Conservation (phyloP, 148 eudicot species). For the Chenopodium quinoa region DNA sequence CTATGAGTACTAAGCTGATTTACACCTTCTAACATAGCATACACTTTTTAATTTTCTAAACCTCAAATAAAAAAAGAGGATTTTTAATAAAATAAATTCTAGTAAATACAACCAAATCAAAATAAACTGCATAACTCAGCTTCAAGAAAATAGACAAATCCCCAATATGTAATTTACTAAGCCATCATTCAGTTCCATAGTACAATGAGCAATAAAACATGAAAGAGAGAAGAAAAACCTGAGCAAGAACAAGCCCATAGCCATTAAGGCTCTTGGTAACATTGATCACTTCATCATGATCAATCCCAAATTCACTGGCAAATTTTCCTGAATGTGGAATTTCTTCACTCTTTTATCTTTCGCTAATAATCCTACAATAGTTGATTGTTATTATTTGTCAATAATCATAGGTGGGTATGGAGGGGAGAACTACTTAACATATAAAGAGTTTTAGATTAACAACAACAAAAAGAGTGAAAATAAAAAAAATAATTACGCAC, state of each 20-base stretch:
- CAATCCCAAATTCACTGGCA: slow-evolving; percentile 48
- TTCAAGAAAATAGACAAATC: not conserved
- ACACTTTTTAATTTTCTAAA: not conserved
- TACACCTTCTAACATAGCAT: not conserved
- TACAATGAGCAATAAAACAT: not conserved
- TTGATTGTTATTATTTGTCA: too few species aligned
- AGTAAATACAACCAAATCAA: not conserved
- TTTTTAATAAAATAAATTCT: not conserved
- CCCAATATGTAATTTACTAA: not conserved
- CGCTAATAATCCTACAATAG: too few species aligned
- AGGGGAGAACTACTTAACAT: too few species aligned
- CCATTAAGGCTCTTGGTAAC: slow-evolving; percentile 72
- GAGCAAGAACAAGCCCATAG: slow-evolving; percentile 55
- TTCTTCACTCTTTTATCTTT: slow-evolving; percentile 52
- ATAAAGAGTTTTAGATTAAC: too few species aligned
- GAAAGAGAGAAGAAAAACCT: slow-evolving; percentile 37
- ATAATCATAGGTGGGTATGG: too few species aligned
- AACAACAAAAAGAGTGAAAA: too few species aligned
- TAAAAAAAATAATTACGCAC: too few species aligned
- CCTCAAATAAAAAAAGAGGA: too few species aligned
- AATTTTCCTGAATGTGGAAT: slow-evolving; percentile 72
- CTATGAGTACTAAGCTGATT: not conserved
- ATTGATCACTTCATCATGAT: slow-evolving; percentile 71
- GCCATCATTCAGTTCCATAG: not conserved
- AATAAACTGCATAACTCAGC: not conserved